Percentiles rank a stretch among this genome's conserved stretches.
phyloP scores from a whole-genome alignment of 768 basidiomycete genomes.

The Tricholoma saponaceum region DNA sequence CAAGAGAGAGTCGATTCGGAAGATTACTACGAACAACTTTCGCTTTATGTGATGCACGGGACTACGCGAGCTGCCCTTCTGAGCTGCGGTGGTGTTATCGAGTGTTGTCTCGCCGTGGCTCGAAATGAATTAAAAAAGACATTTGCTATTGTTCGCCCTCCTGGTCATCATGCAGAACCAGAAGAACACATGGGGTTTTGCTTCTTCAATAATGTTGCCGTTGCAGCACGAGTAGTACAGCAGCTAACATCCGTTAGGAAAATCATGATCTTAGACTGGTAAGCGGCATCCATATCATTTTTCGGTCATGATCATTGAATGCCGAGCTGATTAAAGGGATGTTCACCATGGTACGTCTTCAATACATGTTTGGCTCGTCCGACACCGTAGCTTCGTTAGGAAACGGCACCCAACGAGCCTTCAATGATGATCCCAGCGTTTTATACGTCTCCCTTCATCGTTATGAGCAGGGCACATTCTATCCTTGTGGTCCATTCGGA shows the following conservation, averaged over 20 bases:
- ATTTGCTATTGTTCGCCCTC: constrained; percentile 94
- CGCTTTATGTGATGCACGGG: constrained; percentile 84
- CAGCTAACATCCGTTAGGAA: constrained; percentile 65
- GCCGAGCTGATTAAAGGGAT: constrained; percentile 47
- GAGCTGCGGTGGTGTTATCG: constrained; percentile 94
- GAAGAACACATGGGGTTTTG: constrained; percentile 99
- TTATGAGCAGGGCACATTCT: constrained; percentile 88
- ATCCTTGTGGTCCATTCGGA: constrained; percentile 91
- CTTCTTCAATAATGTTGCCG: constrained; percentile 98
- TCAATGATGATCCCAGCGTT: constrained; percentile 88
- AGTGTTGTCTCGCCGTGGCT: constrained; percentile 84
- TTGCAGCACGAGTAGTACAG: constrained; percentile 82
- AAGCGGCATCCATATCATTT: constrained; percentile 23
- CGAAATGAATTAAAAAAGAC: constrained; percentile 75
- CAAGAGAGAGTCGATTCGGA: constrained; percentile 75
- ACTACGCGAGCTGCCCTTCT: constrained; percentile 84
- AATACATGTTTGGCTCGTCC: neutral
- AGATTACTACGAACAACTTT: constrained; percentile 84
- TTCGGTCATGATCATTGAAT: neutral
- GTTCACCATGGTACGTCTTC: constrained; percentile 71
- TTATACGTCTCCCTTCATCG: constrained; percentile 95
- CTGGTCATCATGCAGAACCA: constrained; percentile 98
- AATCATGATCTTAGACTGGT: constrained; percentile 96
- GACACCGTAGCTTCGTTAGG: constrained; percentile 43
- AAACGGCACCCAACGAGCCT: constrained; percentile 95